These are phyloP conservation scores for Sphagnum tenellum DNA, from an alignment of 225 moss, liverwort and hornwort species.

Conservation along the genomic window DNA sequence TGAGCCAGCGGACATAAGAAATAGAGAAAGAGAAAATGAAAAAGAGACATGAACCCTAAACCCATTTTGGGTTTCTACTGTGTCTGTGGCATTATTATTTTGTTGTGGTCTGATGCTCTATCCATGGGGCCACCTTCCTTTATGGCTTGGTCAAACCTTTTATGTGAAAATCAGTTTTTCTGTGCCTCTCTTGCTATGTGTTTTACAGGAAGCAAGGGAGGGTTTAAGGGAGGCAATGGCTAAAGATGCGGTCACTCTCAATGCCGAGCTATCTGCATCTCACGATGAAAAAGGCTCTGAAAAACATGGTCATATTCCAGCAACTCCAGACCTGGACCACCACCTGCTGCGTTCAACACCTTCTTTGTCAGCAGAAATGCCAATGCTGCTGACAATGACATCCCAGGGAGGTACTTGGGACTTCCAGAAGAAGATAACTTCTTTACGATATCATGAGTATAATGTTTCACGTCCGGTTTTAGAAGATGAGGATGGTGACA, in stretches of 20 bases:
- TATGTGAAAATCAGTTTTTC: neutral
- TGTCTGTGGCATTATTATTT: neutral
- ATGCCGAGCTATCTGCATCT: constrained; percentile 10
- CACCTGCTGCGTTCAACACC: constrained; percentile 9
- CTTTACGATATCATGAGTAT: constrained; percentile 23
- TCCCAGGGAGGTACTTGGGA: constrained; percentile 15
- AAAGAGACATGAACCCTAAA: too few relatives aligned
- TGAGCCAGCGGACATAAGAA: constrained; percentile 21
- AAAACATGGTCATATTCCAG: too few relatives aligned
- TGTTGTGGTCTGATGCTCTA: too few relatives aligned
- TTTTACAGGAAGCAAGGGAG: constrained; percentile 42
- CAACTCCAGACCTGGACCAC: too few relatives aligned
- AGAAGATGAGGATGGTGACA: neutral
- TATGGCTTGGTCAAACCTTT: neutral
- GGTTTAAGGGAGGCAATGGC: constrained; percentile 41
- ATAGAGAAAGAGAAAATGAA: too few relatives aligned
- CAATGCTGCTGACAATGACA: constrained; percentile 9
- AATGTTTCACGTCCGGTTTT: neutral
- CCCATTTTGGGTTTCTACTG: neutral
- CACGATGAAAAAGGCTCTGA: too few relatives aligned
- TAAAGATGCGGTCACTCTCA: constrained; percentile 26
- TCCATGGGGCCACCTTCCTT: too few relatives aligned
- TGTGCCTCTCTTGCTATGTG: neutral
- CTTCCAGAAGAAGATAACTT: constrained; percentile 46
- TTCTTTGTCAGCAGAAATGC: constrained; percentile 5